Evolutionary conservation across 129 eudicot species (phyloP), one percentile per base, ranked within the genome.

Genomic region (Tagetes erecta): DNA sequence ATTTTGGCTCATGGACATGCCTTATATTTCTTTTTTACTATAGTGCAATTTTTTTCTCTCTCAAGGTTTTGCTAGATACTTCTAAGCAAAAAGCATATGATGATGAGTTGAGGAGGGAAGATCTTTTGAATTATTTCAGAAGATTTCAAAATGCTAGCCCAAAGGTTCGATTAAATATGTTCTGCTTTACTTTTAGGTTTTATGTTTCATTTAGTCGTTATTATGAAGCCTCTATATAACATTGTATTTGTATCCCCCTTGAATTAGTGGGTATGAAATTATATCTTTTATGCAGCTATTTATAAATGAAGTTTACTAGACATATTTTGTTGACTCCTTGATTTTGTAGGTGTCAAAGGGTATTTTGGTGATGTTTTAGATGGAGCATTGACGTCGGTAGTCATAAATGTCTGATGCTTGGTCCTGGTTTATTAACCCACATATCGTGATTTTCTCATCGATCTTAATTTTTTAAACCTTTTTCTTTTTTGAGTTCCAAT

Each of bases 21-120:
- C n/a, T 74, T 38, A 10, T 55, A 0, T 59, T 20, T 68, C 34
- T 70, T 5, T 44, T 50, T 36, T 67, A 76, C 44, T 51, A 20
- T 58, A 8, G 49, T 63, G 64, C 49, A 39, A 40, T 1, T n/a
- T 46, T 80, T 31, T 71, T 64, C 38, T 80, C 20, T 52, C 51
- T 60, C 0, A 73, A 94, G 98, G 87, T 94, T 70, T 80, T 94
- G 73, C 70, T 88, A 45, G 98, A 94, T 81, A 76, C 93, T 49
- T 78, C 80, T 44, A 94, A 94, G 77, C 83, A 87, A 39, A 94
- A 94, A 86, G 82, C 86, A 70, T 94, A 94, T 75, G 97, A 94
- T 78, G 97, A 86, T 76, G 97, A 94, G 83, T 79, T 94, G 87
- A 86, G 83, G 82, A 85, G 91, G 83, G 98, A 94, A 73, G 98